These are phyloP conservation scores for Capsicum rhomboideum DNA, from an alignment of 257 asterid species.

Conservation along the genomic window DNA sequence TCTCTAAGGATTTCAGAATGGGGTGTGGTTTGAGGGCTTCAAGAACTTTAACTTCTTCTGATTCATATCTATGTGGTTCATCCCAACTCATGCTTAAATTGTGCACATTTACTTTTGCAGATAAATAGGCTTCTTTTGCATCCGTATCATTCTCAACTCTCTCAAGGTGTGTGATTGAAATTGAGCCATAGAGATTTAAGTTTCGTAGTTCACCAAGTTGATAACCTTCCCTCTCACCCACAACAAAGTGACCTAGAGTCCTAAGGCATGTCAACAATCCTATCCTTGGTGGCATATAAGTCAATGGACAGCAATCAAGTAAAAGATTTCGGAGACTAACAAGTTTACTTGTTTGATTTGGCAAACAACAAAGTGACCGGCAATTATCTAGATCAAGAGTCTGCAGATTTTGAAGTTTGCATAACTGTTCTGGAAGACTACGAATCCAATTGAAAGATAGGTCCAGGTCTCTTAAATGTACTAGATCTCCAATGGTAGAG, in stretches of 20 bases:
- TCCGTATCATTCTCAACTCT: neutral
- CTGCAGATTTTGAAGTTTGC: neutral
- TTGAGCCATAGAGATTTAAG: neutral
- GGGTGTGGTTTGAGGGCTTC: neutral
- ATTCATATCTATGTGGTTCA: too few relatives aligned
- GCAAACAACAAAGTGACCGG: neutral
- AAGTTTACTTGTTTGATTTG: neutral
- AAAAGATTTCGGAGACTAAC: neutral
- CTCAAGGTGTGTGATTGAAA: neutral
- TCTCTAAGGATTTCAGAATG: fast-evolving
- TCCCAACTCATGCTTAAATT: neutral
- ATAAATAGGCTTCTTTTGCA: neutral
- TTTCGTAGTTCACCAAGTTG: neutral
- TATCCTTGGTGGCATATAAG: neutral
- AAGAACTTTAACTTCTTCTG: neutral
- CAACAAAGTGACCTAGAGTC: neutral
- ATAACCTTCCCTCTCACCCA: neutral
- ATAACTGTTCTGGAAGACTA: neutral
- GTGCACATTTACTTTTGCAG: neutral
- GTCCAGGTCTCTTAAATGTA: neutral
- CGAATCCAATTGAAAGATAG: fast-evolving
- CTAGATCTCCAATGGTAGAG: neutral
- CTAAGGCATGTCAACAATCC: neutral
- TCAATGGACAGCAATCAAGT: fast-evolving
- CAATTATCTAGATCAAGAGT: neutral